Base-by-base conservation (phyloP, 2,329 filamentous ascomycete species). In the Pseudopithomyces chartarum region DNA sequence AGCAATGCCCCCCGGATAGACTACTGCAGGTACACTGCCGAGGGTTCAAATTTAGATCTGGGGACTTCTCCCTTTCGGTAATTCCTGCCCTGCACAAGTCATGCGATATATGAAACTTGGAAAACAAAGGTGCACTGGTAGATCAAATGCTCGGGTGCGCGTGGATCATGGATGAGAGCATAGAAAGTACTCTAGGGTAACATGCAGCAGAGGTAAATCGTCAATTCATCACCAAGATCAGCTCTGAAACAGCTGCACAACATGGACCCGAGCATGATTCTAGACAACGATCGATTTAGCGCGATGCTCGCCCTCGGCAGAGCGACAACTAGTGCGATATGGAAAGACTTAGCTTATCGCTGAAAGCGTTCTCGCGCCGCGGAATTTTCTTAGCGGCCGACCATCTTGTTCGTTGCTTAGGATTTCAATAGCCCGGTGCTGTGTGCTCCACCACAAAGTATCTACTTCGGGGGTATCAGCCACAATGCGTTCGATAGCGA, bases 1-100 rank as follows among this genome's bases (percentile, higher is more conserved):
- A 13, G 43, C 5, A n/a, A 26, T n/a, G 22, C 19, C 22, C 42
- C 10, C 15, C 20, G 19, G 43, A 26, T 6, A 23, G 43, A 26
- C 43, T 45, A 45, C 43, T 45, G 43, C 43, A 45, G 43, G 43
- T 45, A 45, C 43, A 26, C 22, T 38, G 34, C 34, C 34, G 34
- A 38, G n/a, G n/a, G n/a, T n/a, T 13, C n/a, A 38, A n/a, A 38
- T 38, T 38, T 13, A 13, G 34, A n/a, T 5, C 5, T 38, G 4
- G 5, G 8, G 8, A 29, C 26, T 29, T 29, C 26, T 29, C 5
- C 5, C 8, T 29, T 29, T 29, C 26, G 26, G 26, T 29, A 29
- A 5, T 29, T 5, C 8, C 8, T 29, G 26, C 5, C 26, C 26
- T 29, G 26, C 26, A 29, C 8, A 29, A 8, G 8, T 29, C 8